Evolutionary conservation across 1,284 basidiomycete genomes (phyloP), one percentile per base, ranked within the genome.

Genomic region (Stygiomarasmius scandens): DNA sequence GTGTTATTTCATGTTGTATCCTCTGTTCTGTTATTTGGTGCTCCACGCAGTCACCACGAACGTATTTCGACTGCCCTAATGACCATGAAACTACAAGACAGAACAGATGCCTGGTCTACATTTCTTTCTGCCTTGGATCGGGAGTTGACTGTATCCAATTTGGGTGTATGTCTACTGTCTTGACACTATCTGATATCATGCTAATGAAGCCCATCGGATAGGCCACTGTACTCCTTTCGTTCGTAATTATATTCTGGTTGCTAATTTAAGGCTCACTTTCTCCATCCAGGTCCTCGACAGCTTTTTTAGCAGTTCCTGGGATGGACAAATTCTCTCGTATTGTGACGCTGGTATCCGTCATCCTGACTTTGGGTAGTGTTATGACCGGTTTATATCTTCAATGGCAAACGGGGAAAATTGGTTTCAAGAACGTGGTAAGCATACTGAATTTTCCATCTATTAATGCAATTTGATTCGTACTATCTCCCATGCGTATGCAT

Each of bases 341-440:
- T 19, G 32, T 51, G 23, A 51, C 49, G 10, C 36, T 51, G n/a
- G 20, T 38, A 12, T 51, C 49, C n/a, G 32, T 51, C 32, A 19
- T 25, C 6, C 49, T 51, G 2, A 51, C 49, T 34, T n/a, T 51
- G 19, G 32, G 49, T 11, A 51, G 49, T 51, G 49, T 51, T 19
- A 51, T 25, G 49, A 51, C 49, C 19, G 49, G 49, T 11, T 10
- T 51, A 20, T 51, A 51, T 38, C 49, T 51, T 24, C 49, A 51
- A 51, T 51, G 49, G 49, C 49, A 51, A 32, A 51, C 49, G 3
- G 49, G 49, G 6, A 51, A 51, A 51, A 14, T 51, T 9, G 19
- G 29, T 22, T 51, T 51, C 49, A 51, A 51, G 49, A 23, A 51
- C 20, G 20, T 36, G 22, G 49, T 51, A 20, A 11, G 49, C 16